These are phyloP conservation scores for Viridothelium virens DNA, from an alignment of 495 filamentous ascomycete species.

Conservation along the genomic window DNA sequence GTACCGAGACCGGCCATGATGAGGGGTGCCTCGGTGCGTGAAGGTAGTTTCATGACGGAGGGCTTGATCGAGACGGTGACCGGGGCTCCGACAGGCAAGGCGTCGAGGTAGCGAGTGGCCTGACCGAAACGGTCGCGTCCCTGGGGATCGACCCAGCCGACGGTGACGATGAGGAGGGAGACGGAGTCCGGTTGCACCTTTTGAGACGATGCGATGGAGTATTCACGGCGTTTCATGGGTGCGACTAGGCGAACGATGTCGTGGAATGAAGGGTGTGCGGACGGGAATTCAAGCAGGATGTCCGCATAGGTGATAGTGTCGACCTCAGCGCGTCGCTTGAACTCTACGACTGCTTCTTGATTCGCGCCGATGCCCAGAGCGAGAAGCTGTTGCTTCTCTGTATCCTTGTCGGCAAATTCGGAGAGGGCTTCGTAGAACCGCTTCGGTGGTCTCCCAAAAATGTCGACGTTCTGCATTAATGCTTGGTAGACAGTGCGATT, in stretches of 20 bases:
- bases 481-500: constrained; percentile 91
- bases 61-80: constrained; percentile 92
- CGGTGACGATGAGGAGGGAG: constrained; percentile 95
- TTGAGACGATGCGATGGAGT: constrained; percentile 94
- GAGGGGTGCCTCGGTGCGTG: constrained; percentile 74
- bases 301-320: constrained; percentile 92
- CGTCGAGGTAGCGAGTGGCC: constrained; percentile 79
- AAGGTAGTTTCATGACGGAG: constrained; percentile 93
- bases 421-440: constrained; percentile 90
- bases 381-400: constrained; percentile 71
- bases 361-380: constrained; percentile 53
- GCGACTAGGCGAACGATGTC: constrained; percentile 83
- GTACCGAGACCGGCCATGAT: constrained; percentile 99
- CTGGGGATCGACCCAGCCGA: constrained; percentile 81
- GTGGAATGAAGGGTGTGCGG: constrained; percentile 81
- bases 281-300: constrained; percentile 76
- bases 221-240: constrained; percentile 92
- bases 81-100: constrained; percentile 61
- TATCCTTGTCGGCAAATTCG: constrained; percentile 73
- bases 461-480: constrained; percentile 87
- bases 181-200: constrained; percentile 80
- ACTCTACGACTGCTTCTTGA: constrained; percentile 81
- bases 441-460: constrained; percentile 94
- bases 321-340: constrained; percentile 88
- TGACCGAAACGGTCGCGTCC: constrained; percentile 89